Base-by-base conservation (phyloP, 352 stramenopile genomes). In the Phytophthora chlamydospora region DNA sequence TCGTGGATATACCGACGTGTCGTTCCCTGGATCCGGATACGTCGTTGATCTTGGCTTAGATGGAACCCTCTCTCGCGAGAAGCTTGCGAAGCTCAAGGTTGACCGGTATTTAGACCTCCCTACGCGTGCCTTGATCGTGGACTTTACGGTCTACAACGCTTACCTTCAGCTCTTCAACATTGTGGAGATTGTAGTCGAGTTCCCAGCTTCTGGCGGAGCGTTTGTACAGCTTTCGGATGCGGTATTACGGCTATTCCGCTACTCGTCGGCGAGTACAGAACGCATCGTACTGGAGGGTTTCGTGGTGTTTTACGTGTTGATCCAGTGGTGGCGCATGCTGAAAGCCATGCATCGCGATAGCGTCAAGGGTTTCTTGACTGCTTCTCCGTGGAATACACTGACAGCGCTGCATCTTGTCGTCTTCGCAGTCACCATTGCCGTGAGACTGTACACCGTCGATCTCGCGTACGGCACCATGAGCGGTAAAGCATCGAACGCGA, bases 101-200 rank as follows among this genome's bases (percentile, higher is more conserved):
- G 61, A 80, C 24, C 66, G 82, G 13, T 87, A 76, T 43, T 38
- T 92, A 16, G 83, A 90, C 41, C 68, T 90, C 16, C 76, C 76
- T 4, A 89, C 83, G 4, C 78, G 83, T 9, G 75, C 71, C 3
- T 71, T 92, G 19, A 65, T 92, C 7, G 49, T 90, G 17, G 80
- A 92, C 33, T 72, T 88, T 35, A 87, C 78, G 6, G 40, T 89
- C 19, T 92, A 76, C 64, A 88, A 90, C 52, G 69, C 78, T 7
- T 87, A 88, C 54, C 43, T 85, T 21, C 71, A 85, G 55, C 75
- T 92, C 1, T 88, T 92, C 60, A 81, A 83, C 45, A 63, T 79
- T 6, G 73, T 92, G 8, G 66, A 85, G 42, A 58, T 89, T 13
- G 64, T 84, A 16, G 35, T 88, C 40, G 83, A 92, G 43, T 89